Base-by-base conservation (phyloP, 768 basidiomycete genomes). In the Tricholoma matsutake region DNA sequence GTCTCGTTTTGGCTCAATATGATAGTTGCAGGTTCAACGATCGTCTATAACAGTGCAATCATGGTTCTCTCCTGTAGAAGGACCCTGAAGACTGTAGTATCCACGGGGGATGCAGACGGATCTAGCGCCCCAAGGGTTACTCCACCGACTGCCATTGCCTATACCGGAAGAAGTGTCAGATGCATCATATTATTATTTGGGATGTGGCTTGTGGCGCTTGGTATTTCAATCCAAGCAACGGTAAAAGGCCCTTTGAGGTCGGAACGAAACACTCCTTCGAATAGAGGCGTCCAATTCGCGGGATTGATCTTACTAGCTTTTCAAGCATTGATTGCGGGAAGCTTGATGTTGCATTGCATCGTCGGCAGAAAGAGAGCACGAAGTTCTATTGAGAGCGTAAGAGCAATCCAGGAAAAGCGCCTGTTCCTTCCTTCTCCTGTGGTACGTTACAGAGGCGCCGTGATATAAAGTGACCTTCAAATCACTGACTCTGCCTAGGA, bases 1-100 rank as follows among this genome's bases (percentile, higher is more conserved):
- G 25, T 64, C 22, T 57, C 63, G 20, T 43, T 64, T 9, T 62
- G 63, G 59, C 57, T 64, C 34, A 59, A 63, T 22, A 53, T 53
- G 20, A 55, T 59, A 20, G 54, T 63, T 20, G 53, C 63, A 22
- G 43, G 28, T n/a, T 22, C 57, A 16, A 55, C 39, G 10, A 13
- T 63, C 29, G n/a, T 67, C 13, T 63, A 59, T 45, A 63, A 67
- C 43, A 22, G 41, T 31, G 41, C 51, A 2, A 51, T 60, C 41
- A 37, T 60, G 43, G 29, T 54, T 43, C 16, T 64, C 22, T 61
- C 55, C 16, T 64, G 64, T 57, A 58, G 58, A 11, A 34, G 35
- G 35, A 11, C 11, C 7, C 4, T 9, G 4, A 14, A 37, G 35
- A 37, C 10, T 14, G 10, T 11, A 4, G 35, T 14, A 37, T 37